A percentile compares a stretch with the other conserved stretches of the same genome.
Evolutionary conservation across 192 early-diverging fungal species (phyloP).

Genomic region (Backusella macrospora): DNA sequence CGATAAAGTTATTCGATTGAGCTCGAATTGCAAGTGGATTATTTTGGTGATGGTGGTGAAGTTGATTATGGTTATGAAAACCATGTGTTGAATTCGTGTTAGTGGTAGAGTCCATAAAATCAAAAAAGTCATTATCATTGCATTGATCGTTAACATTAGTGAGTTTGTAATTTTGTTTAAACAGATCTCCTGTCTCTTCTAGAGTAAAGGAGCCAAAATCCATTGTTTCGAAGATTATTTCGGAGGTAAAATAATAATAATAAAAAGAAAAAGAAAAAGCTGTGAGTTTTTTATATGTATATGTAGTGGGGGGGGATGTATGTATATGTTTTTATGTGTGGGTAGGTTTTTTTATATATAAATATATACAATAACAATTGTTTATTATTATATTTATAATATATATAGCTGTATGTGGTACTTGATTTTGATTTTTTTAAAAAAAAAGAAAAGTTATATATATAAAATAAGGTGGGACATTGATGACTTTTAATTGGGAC

Average conservation of each 20-base stretch:
- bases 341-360: background rate
- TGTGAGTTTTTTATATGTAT: background rate
- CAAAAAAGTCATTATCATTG: conserved; percentile 26
- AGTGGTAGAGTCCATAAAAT: conserved; percentile 21
- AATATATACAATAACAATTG: background rate
- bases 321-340: background rate
- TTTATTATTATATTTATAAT: conserved; percentile 10
- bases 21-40: background rate
- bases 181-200: conserved; percentile 16
- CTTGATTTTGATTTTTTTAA: too few relatives aligned
- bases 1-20: conserved; percentile 13
- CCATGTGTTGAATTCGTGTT: conserved; percentile 2
- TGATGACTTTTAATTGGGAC: background rate
- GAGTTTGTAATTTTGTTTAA: conserved; percentile 8
- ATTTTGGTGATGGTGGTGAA: background rate
- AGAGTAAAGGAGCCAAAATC: conserved; percentile 30
- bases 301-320: background rate
- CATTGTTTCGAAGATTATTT: conserved; percentile 15
- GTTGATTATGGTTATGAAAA: background rate
- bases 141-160: background rate
- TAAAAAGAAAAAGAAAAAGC: background rate
- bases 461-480: background rate
- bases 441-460: background rate
- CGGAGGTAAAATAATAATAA: background rate
- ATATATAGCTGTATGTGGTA: too few relatives aligned